phyloP scores from a whole-genome alignment of 2,329 filamentous ascomycete genomes.

The Ophiostoma piceae region DNA sequence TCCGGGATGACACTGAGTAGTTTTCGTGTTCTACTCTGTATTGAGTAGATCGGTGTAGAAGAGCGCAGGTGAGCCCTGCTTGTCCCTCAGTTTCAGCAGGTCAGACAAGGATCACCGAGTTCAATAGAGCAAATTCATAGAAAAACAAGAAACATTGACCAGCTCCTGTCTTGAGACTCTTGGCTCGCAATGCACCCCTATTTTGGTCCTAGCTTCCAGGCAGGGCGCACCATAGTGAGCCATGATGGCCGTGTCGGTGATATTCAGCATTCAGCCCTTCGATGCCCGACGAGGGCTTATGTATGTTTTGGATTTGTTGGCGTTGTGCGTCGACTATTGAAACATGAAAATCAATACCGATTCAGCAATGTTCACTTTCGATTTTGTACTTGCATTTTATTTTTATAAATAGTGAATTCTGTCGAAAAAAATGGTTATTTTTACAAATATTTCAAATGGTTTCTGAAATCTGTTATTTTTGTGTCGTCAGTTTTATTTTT shows the following conservation, averaged over 20 bases:
- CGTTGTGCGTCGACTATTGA: not conserved
- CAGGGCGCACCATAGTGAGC: not conserved
- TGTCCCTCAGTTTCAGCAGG: not conserved
- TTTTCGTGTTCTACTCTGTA: too few relatives aligned
- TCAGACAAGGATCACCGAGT: not conserved
- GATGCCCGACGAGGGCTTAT: not conserved
- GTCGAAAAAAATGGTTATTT: too few relatives aligned
- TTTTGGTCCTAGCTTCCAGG: not conserved
- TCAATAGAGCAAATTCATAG: not conserved
- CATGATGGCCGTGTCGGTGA: not conserved
- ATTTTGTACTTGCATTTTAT: too few relatives aligned
- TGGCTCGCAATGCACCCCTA: conserved; percentile 1
- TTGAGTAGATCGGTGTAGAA: too few relatives aligned
- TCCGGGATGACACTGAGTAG: conserved; percentile 35
- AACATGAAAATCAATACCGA: not conserved
- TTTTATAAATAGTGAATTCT: too few relatives aligned
- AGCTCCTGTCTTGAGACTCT: not conserved
- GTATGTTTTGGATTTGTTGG: conserved; percentile 1
- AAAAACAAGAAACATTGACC: not conserved
- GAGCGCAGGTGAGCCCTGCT: not conserved
- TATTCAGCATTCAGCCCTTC: not conserved
- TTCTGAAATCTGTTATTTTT: not conserved
- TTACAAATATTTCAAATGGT: too few relatives aligned
- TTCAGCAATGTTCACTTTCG: not conserved
- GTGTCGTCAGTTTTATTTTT: not conserved